Evolutionary conservation across 176 grass and related monocot species (phyloP), one percentile per base, ranked within the genome.

Genomic region (Paspalum notatum): DNA sequence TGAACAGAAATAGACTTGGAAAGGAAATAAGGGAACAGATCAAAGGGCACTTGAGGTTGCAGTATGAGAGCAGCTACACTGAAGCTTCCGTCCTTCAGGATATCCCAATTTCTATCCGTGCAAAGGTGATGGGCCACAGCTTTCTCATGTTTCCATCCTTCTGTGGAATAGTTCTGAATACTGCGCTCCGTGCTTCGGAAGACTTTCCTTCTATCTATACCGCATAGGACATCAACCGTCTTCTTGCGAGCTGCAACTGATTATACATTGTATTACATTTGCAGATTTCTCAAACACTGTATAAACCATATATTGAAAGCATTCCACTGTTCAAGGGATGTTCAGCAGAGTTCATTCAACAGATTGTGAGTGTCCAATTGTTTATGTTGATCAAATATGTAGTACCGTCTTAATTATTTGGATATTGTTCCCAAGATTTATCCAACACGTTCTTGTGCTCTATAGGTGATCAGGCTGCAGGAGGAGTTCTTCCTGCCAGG

Each of bases 401-500:
- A 25, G 21, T 24, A 60, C 1, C 3, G 51, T 42, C 59, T 55
- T 22, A 20, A 24, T 45, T 69, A 7, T 56, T 52, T n/a, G 17
- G 7, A 61, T 44, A 48, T 6, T 41, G 14, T 79, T 3, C 37
- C 3, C n/a, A 83, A 32, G 11, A 25, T 79, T 13, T 82, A 55
- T 66, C 12, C 8, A 44, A 38, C 56, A 52, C 55, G 71, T 79
- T 88, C 25, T 32, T 66, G 45, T 63, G 49, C 50, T 48, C 48
- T 44, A 62, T 75, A 99, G 97, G 82, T 95, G n/a, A 91, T 96
- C 80, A 86, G 89, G 53, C 80, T 99, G 48, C 90, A 99, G 67
- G 97, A 99, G 85, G 97, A 99, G 78, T 95, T 96, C 63, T 99
- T 95, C 76, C 74, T 99, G 47, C 97, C 97, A 17, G 93, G 89